A percentile compares a stretch with the other conserved stretches of the same genome.
These are phyloP conservation scores for Endothia cerciana DNA, from an alignment of 2,329 filamentous ascomycete species.

Conservation along the genomic window DNA sequence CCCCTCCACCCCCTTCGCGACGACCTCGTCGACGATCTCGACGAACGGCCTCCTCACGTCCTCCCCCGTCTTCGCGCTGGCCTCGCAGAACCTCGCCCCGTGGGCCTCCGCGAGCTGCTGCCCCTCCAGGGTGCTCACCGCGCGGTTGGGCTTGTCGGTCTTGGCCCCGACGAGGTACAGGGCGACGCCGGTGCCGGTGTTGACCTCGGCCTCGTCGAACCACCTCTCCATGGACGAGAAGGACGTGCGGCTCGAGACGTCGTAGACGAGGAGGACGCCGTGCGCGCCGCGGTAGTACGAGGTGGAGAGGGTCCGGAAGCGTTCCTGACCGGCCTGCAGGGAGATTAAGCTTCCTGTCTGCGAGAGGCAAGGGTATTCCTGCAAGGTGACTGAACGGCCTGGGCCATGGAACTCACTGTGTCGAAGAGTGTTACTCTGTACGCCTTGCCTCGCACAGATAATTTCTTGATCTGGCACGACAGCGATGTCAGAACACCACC, in stretches of 20 bases:
- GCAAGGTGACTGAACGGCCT: background rate
- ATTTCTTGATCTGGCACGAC: conserved; percentile 50
- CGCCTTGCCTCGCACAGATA: conserved; percentile 54
- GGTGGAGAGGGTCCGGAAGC: conserved; percentile 54
- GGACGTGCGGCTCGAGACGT: conserved; percentile 51
- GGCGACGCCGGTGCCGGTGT: conserved; percentile 52
- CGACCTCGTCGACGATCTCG: conserved; percentile 54
- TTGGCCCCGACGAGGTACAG: conserved; percentile 58
- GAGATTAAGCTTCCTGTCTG: background rate
- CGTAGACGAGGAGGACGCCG: conserved; percentile 54
- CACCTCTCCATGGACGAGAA: conserved; percentile 57
- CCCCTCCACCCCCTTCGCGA: conserved; percentile 47
- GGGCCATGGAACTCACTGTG: conserved; percentile 41
- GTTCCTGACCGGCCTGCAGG: conserved; percentile 55
- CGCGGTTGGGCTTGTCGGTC: conserved; percentile 51
- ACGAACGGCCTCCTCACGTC: conserved; percentile 56
- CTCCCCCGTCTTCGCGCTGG: conserved; percentile 57
- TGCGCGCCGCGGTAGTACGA: conserved; percentile 56
- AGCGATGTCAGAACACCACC: conserved; percentile 9
- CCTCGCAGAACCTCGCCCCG: conserved; percentile 55
- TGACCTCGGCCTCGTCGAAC: conserved; percentile 57
- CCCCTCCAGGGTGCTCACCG: conserved; percentile 53
- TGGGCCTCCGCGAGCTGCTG: conserved; percentile 49
- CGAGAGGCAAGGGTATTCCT: background rate
- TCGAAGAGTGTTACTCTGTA: conserved; percentile 59